phyloP scores from a whole-genome alignment of 176 grass and related monocot species.

The Musa troglodytarum region DNA sequence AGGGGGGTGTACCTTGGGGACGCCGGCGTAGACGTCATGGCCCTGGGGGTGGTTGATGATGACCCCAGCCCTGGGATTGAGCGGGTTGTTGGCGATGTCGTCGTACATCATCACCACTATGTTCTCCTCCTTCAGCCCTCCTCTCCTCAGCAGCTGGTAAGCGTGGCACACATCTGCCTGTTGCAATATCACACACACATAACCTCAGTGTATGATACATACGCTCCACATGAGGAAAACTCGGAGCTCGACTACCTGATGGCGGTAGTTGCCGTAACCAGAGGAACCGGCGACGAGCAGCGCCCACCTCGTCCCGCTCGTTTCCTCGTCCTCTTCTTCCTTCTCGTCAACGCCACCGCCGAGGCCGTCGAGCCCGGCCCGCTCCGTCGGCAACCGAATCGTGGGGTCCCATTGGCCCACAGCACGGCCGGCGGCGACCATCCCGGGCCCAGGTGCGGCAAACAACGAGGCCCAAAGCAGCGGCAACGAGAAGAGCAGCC shows the following conservation, averaged over 20 bases:
- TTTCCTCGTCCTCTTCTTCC: constrained; percentile 11
- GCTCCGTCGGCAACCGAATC: no score
- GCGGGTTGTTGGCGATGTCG: constrained; percentile 52
- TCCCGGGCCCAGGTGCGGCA: no score
- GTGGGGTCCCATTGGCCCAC: no score
- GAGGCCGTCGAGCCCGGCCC: no score
- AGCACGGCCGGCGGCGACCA: no score
- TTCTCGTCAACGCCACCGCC: no score
- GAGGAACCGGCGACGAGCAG: constrained; percentile 76
- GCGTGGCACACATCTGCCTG: constrained; percentile 93
- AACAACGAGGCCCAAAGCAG: no score
- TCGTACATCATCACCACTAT: constrained; percentile 95
- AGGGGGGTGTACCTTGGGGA: constrained; percentile 61
- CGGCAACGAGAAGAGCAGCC: no score
- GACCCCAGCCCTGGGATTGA: constrained; percentile 63
- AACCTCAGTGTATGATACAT: no score
- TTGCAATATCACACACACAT: no score
- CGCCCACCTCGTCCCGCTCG: constrained; percentile 53
- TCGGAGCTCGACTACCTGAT: constrained; percentile 39
- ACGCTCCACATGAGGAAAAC: no score
- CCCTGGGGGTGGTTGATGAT: constrained; percentile 91
- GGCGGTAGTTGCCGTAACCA: constrained; percentile 83
- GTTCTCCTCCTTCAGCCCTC: constrained; percentile 91
- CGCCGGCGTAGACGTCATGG: constrained; percentile 64
- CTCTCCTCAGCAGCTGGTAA: constrained; percentile 64